Evolutionary conservation across 2,329 filamentous ascomycete genomes (phyloP).

Genomic region (Emmonsiellopsis sp.): DNA sequence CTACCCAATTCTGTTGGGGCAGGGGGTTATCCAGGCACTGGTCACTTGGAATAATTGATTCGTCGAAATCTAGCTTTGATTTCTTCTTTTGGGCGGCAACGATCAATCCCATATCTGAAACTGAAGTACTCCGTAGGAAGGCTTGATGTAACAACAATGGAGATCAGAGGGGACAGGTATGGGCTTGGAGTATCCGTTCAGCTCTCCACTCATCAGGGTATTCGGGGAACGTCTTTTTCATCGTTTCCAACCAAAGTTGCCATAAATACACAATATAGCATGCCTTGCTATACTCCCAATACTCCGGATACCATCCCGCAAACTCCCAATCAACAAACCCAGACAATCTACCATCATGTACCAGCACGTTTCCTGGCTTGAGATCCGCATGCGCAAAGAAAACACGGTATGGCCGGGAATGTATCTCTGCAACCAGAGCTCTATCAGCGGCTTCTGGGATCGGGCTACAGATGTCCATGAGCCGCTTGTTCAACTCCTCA

Average conservation of each 20-base stretch:
- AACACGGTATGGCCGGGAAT: conserved; percentile 1
- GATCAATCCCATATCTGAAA: too few species aligned
- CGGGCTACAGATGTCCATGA: conserved; percentile 2
- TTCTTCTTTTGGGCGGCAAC: too few species aligned
- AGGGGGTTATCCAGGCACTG: too few species aligned
- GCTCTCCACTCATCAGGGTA: neutral
- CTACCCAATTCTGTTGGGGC: too few species aligned
- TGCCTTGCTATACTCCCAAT: neutral
- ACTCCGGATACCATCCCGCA: neutral
- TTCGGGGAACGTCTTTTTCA: neutral
- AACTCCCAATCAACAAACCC: conserved; percentile 1
- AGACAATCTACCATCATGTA: conserved; percentile 1
- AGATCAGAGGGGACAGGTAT: neutral
- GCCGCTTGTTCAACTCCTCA: conserved; percentile 1
- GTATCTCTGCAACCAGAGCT: conserved; percentile 1
- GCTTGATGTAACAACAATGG: too few species aligned
- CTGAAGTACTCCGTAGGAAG: too few species aligned
- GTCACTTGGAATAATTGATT: too few species aligned
- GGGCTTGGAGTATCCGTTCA: neutral
- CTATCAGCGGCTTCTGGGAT: conserved; percentile 5
- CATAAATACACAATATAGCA: neutral
- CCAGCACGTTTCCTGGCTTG: neutral
- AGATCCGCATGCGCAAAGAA: conserved; percentile 3
- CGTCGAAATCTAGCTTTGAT: too few species aligned
- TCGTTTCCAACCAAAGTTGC: neutral